phyloP scores from a whole-genome alignment of 202 grass and related monocot species.

The Brachypodium distachyon region DNA sequence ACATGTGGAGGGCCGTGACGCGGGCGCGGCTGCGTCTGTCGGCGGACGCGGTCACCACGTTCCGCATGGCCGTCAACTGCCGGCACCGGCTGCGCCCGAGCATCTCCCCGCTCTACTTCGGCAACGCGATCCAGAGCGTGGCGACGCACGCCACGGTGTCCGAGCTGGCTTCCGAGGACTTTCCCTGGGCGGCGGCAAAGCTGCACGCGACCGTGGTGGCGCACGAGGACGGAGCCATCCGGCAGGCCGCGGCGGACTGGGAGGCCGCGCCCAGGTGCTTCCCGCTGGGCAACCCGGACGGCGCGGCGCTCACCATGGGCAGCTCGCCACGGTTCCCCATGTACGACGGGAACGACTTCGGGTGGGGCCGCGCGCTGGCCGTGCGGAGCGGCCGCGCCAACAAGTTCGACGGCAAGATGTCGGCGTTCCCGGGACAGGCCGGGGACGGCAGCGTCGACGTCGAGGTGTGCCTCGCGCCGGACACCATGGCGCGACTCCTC shows the following conservation, averaged over 20 bases:
- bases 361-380: conserved; percentile 68
- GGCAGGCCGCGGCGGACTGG: conserved; percentile 50
- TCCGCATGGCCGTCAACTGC: conserved; percentile 95
- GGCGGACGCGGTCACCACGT: conserved; percentile 35
- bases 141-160: conserved; percentile 50
- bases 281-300: conserved; percentile 87
- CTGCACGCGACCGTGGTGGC: conserved; percentile 51
- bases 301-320: conserved; percentile 83
- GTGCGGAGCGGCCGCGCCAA: conserved; percentile 77
- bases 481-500: conserved; percentile 77
- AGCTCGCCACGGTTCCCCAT: conserved; percentile 89
- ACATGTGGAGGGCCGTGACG: conserved; percentile 77
- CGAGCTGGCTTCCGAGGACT: conserved; percentile 42
- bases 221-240: conserved; percentile 46
- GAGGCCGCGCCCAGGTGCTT: conserved; percentile 77
- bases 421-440: conserved; percentile 63
- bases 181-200: conserved; percentile 49
- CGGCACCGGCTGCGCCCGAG: conserved; percentile 58
- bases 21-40: conserved; percentile 42
- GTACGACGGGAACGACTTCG: conserved; percentile 95
- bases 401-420: conserved; percentile 98
- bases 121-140: conserved; percentile 94
- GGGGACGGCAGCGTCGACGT: conserved; percentile 73
- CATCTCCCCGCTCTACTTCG: conserved; percentile 70
- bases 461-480: conserved; percentile 84